Evolutionary conservation across 345 rosid genomes (phyloP).

Genomic region (Rhodamnia rubescens): DNA sequence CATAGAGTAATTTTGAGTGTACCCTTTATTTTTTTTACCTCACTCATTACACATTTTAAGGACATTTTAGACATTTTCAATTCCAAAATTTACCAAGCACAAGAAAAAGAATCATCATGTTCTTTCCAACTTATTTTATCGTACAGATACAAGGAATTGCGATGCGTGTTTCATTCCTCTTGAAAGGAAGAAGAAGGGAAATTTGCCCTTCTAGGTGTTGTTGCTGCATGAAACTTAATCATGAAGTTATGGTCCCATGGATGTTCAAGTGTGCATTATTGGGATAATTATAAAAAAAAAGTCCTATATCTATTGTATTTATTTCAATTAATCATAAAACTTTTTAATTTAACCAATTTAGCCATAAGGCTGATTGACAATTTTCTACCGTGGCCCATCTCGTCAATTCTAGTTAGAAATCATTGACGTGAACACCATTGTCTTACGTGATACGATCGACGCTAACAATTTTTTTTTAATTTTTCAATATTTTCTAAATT

Average conservation of each 20-base stretch:
- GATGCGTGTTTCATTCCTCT: neutral
- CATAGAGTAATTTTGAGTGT: neutral
- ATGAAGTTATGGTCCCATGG: neutral
- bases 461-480: no score
- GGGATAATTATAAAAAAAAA: no score
- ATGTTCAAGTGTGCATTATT: neutral
- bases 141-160: neutral
- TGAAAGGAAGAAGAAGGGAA: neutral
- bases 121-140: neutral
- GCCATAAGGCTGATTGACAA: no score
- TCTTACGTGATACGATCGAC: no score
- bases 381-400: no score
- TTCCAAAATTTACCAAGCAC: neutral
- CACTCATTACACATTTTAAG: neutral
- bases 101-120: neutral
- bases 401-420: no score
- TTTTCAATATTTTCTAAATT: no score
- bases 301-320: no score
- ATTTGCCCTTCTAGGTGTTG: neutral
- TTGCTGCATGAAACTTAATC: neutral
- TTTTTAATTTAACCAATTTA: no score
- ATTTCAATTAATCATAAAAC: no score
- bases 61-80: neutral
- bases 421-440: no score
- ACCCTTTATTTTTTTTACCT: neutral